Percentiles rank a stretch among this genome's conserved stretches.
Evolutionary conservation across 176 grass and related monocot species (phyloP).

Genomic region (Typha latifolia): DNA sequence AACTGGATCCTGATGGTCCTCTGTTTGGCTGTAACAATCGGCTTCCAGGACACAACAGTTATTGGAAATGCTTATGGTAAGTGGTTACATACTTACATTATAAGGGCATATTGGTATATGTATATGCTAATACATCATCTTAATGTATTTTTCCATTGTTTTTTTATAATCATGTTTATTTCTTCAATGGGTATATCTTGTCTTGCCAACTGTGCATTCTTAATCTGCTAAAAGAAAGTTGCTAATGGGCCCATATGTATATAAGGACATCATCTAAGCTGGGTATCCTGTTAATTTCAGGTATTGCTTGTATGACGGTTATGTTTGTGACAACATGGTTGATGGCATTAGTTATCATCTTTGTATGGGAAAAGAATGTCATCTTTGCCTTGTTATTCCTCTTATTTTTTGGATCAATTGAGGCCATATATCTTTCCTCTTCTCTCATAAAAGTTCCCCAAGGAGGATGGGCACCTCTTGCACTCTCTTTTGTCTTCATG

Average conservation of each 20-base stretch:
- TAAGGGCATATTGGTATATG: not conserved
- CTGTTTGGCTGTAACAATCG: slow-evolving; percentile 71
- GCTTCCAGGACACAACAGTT: slow-evolving; percentile 72
- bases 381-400: slow-evolving; percentile 56
- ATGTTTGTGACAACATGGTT: slow-evolving; percentile 91
- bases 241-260: too few relatives aligned
- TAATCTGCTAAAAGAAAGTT: too few relatives aligned
- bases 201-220: too few relatives aligned
- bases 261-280: slow-evolving; percentile 17
- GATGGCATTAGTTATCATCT: slow-evolving; percentile 70
- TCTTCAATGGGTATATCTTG: too few relatives aligned
- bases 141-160: too few relatives aligned
- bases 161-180: too few relatives aligned
- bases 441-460: slow-evolving; percentile 87
- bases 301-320: slow-evolving; percentile 90
- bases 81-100: not conserved
- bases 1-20: slow-evolving; percentile 99
- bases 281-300: slow-evolving; percentile 41
- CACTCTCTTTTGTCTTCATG: slow-evolving; percentile 74
- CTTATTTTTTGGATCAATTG: slow-evolving; percentile 79
- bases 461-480: slow-evolving; percentile 89
- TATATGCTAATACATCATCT: too few relatives aligned
- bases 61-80: slow-evolving; percentile 95
- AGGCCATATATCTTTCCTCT: slow-evolving; percentile 74
- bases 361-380: slow-evolving; percentile 84